Percentiles rank a stretch among this genome's conserved stretches.
phyloP scores from a whole-genome alignment of 495 filamentous ascomycete species.

The Chaetomidium leptoderma region DNA sequence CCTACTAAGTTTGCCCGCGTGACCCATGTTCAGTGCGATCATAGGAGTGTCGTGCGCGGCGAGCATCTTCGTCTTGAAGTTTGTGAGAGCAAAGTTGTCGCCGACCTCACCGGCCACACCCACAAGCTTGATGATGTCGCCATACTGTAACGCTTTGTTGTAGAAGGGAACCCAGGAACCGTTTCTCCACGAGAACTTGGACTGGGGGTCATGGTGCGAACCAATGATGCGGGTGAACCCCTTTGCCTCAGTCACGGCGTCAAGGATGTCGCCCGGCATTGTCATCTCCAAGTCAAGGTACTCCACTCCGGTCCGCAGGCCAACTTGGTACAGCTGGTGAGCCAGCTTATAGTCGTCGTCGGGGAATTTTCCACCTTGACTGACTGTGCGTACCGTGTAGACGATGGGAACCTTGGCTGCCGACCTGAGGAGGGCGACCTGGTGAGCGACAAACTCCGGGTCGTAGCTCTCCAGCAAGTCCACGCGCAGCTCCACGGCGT shows the following conservation, averaged over 20 bases:
- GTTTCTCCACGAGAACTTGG: slow-evolving; percentile 77
- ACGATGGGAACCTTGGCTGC: slow-evolving; percentile 78
- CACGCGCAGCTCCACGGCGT: slow-evolving; percentile 92
- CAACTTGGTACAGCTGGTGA: slow-evolving; percentile 67
- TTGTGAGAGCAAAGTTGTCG: slow-evolving; percentile 80
- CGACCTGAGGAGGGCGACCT: slow-evolving; percentile 75
- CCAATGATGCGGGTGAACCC: slow-evolving; percentile 78
- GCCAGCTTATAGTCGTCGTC: slow-evolving; percentile 68
- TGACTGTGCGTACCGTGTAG: slow-evolving; percentile 82
- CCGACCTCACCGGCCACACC: slow-evolving; percentile 71
- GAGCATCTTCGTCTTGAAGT: slow-evolving; percentile 74
- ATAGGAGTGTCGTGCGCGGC: slow-evolving; percentile 68
- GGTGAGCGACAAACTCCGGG: slow-evolving; percentile 71
- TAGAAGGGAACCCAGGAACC: slow-evolving; percentile 83
- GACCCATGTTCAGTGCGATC: slow-evolving; percentile 96
- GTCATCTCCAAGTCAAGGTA: slow-evolving; percentile 93
- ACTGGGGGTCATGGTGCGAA: slow-evolving; percentile 86
- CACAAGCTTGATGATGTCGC: slow-evolving; percentile 92
- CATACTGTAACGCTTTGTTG: slow-evolving; percentile 79
- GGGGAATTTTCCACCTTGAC: slow-evolving; percentile 85
- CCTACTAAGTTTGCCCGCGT: slow-evolving; percentile 78
- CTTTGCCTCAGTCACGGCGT: slow-evolving; percentile 61
- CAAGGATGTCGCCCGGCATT: slow-evolving; percentile 68
- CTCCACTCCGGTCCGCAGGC: slow-evolving; percentile 77
- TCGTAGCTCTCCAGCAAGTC: slow-evolving; percentile 79